Base-by-base conservation (phyloP, 2,329 filamentous ascomycete species). In the Metarhizium guizhouense region DNA sequence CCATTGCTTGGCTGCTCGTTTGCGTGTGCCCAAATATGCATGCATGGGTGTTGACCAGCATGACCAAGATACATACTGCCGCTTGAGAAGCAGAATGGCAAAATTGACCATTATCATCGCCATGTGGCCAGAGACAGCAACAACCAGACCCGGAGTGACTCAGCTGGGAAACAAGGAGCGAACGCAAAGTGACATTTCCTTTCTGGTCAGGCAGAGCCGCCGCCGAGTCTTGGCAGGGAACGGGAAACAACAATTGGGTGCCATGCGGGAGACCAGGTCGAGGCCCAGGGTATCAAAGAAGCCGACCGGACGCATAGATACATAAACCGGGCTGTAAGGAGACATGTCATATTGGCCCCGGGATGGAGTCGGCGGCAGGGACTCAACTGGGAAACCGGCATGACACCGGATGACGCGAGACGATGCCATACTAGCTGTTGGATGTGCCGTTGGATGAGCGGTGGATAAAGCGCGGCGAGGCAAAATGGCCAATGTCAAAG, bases 341-440 rank as follows among this genome's bases (percentile, higher is more conserved):
- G 13, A 43, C 14, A 13, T 18, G 29, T 20, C n/a, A 38, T 10
- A 49, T 18, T 8, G 47, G 29, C 32, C 18, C 14, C 38, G 32
- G 11, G 18, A 49, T 30, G 52, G 36, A 52, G 20, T 43, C 32
- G 14, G 25, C 36, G 25, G 25, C 42, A 30, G 52, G 42, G 52
- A 42, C 52, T 54, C 53, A 54, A 45, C 53, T 54, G 53, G 50
- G 32, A 47, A 50, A 3, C 47, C 36, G 38, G 25, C 45, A 34
- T 48, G 47, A 36, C 38, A 40, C 38, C 38, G 38, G 38, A 40
- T 16, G 38, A 40, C 38, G 14, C 32, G 6, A 34, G 32, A 34
- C 32, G 32, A 34, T 11, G 38, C 13, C 38, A 16, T 13, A 11
- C 38, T 5, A 40, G 14, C 38, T 40, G 4, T 11, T 40, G 11